Evolutionary conservation across 2,329 filamentous ascomycete species (phyloP).

Genomic region (Pestalotiopsis sp.): DNA sequence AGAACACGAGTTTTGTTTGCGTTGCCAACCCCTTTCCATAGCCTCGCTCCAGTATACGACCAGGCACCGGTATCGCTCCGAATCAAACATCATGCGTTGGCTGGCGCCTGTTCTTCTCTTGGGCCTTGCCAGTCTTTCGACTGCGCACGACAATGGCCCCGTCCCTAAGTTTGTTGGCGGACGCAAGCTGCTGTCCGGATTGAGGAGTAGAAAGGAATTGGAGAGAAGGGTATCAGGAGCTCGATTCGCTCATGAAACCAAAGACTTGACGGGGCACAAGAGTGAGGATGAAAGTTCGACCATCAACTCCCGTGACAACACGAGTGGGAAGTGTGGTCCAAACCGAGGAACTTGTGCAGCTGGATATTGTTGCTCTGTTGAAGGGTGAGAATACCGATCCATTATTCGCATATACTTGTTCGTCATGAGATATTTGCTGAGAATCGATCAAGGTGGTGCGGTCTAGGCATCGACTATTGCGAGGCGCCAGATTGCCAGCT

Average conservation of each 20-base stretch:
- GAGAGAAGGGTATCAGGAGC: conserved; percentile 11
- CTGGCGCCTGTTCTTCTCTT: conserved; percentile 24
- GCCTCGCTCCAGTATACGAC: background rate
- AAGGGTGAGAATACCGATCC: conserved; percentile 25
- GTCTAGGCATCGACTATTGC: conserved; percentile 28
- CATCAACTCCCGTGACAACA: conserved; percentile 20
- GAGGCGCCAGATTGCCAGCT: conserved; percentile 35
- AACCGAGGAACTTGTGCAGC: conserved; percentile 26
- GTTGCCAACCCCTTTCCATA: background rate
- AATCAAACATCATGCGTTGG: conserved; percentile 23
- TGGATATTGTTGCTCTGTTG: conserved; percentile 33
- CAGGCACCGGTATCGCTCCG: background rate
- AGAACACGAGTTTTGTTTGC: background rate
- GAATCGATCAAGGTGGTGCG: conserved; percentile 28
- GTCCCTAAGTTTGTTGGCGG: conserved; percentile 29
- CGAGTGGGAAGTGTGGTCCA: conserved; percentile 25
- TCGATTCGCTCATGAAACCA: background rate
- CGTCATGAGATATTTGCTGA: background rate
- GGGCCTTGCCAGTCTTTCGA: conserved; percentile 25
- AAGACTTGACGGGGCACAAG: conserved; percentile 19
- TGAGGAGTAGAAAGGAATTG: conserved; percentile 26
- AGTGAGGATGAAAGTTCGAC: conserved; percentile 13
- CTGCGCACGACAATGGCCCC: conserved; percentile 26
- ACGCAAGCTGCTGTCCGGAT: conserved; percentile 28
- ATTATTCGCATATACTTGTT: background rate